Base-by-base conservation (phyloP, 805 yeast genomes). In the Saturnispora kantuleensis region DNA sequence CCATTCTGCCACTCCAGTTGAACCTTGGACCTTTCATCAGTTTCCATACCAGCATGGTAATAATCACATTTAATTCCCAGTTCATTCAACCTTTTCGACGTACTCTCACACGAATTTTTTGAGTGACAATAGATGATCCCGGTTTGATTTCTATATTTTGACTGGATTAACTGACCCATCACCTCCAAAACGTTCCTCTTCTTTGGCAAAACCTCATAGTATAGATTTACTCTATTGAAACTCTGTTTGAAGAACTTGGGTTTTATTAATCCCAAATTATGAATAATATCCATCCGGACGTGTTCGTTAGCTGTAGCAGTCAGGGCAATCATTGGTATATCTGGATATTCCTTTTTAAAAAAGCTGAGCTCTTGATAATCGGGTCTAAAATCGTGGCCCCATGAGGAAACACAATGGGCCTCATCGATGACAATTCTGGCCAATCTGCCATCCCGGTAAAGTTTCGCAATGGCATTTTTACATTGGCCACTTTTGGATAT, bases 321-420 rank as follows among this genome's bases (percentile, higher is more conserved):
- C 47, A 93, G 69, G 0, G 97, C 98, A 87, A 93, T 88, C 49
- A 93, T 69, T 1, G 98, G 98, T 5, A 87, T 77, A 42, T 73
- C 73, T 0, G 95, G 94, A 57, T 74, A 93, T 40, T 76, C 73
- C 15, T 66, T 62, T 56, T 87, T 87, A 62, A 93, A 84, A 51
- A 71, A 73, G 31, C 78, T 76, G 57, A 93, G 69, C 10, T 81
- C 83, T 55, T 88, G 85, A 65, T 93, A 93, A 62, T 93, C 97
- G 0, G 97, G 97, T 42, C 98, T 71, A 62, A 93, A 93, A 63
- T 93, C 98, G 63, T 93, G 98, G 16, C 98, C 98, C 98, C 98
- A 93, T 10, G 94, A 83, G 42, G 96, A 86, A 38, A 93, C 95
- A 71, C 98, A 93, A 65, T 93, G 98, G 0, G 98, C 98, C 59